Evolutionary conservation across 768 basidiomycete species (phyloP).

Genomic region (Podaxis sp.): DNA sequence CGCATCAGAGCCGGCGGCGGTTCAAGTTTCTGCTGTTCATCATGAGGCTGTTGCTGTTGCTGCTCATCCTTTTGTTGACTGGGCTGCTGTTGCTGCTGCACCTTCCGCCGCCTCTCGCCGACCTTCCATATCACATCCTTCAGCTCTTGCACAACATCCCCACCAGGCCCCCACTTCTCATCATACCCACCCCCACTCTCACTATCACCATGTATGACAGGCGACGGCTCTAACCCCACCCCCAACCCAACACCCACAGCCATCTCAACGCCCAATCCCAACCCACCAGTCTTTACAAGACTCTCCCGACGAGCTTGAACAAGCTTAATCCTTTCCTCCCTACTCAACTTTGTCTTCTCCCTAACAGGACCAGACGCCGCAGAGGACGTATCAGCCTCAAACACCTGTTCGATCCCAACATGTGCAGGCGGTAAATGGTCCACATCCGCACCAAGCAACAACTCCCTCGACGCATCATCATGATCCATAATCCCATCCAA

Average conservation of each 20-base stretch:
- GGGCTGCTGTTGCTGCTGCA: conserved; percentile 23
- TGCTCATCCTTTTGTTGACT: background rate
- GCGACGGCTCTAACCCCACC: conserved; percentile 8
- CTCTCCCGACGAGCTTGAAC: conserved; percentile 51
- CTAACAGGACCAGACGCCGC: conserved; percentile 34
- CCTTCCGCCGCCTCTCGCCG: conserved; percentile 58
- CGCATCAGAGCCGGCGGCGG: background rate
- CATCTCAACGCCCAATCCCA: conserved; percentile 20
- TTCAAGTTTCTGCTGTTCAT: background rate
- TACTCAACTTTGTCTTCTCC: conserved; percentile 59
- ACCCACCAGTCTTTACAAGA: conserved; percentile 19
- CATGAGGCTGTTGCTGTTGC: background rate
- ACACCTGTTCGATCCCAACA: conserved; percentile 78
- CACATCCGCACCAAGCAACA: conserved; percentile 46
- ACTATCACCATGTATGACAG: conserved; percentile 5
- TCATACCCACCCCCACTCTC: conserved; percentile 17
- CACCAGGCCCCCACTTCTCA: conserved; percentile 67
- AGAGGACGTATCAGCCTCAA: conserved; percentile 54
- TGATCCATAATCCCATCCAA: conserved; percentile 15
- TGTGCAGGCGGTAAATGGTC: conserved; percentile 57
- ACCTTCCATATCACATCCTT: conserved; percentile 89
- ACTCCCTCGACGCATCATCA: conserved; percentile 56
- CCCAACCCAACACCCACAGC: conserved; percentile 8
- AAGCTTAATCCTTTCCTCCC: conserved; percentile 71
- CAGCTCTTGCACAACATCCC: conserved; percentile 79